phyloP scores from a whole-genome alignment of 306 rosid genomes.

The Citrullus mucosospermus region DNA sequence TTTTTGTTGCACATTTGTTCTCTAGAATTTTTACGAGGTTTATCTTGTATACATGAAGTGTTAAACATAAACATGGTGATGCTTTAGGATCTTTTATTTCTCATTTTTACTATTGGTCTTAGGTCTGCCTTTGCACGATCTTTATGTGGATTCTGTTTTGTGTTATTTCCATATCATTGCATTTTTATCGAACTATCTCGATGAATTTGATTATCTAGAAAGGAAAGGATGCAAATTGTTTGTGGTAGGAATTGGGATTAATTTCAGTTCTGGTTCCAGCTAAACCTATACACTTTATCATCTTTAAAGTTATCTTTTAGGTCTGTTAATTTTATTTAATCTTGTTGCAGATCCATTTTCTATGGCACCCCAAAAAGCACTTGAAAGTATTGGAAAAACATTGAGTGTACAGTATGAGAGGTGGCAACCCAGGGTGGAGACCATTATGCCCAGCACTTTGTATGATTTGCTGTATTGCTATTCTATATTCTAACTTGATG shows the following conservation, averaged over 20 bases:
- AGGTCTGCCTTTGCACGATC: not conserved
- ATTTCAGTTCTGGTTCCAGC: not conserved
- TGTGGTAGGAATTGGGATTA: not conserved
- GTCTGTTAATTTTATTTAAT: conserved; percentile 3
- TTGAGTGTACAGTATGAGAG: conserved; percentile 88
- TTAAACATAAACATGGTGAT: not conserved
- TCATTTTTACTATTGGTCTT: not conserved
- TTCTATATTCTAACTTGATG: conserved; percentile 19
- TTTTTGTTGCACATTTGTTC: not conserved
- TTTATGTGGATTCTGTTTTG: not conserved
- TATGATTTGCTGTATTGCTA: conserved; percentile 9
- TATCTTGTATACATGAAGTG: not conserved
- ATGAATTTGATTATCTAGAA: not conserved
- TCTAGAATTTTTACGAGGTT: not conserved
- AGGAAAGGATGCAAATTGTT: not conserved
- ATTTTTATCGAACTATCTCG: not conserved
- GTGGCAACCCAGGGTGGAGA: conserved; percentile 94
- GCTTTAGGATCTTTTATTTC: not conserved
- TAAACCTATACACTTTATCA: not conserved
- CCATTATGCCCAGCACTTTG: conserved; percentile 5
- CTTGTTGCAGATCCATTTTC: conserved; percentile 74
- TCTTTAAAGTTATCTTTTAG: not conserved
- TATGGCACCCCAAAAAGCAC: conserved; percentile 90
- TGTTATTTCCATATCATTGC: not conserved
- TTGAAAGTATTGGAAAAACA: conserved; percentile 80